phyloP scores from a whole-genome alignment of 805 yeast genomes.

The Candida coleopterorum region DNA sequence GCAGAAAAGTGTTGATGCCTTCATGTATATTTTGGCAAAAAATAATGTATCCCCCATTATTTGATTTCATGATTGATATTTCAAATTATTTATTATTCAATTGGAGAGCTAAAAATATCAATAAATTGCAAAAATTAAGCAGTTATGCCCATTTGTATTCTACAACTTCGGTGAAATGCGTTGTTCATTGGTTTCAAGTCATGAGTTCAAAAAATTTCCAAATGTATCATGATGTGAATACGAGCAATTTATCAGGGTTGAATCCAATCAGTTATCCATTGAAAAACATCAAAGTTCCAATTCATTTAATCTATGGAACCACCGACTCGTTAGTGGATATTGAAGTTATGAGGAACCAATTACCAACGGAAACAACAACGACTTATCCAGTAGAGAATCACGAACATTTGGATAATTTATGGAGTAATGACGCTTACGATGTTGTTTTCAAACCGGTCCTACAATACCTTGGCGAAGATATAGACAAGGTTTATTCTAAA shows the following conservation, averaged over 20 bases:
- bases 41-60: conserved; percentile 72
- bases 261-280: conserved; percentile 37
- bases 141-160: conserved; percentile 86
- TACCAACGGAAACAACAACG: conserved; percentile 51
- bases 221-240: conserved; percentile 68
- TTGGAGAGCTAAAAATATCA: conserved; percentile 75
- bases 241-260: conserved; percentile 17
- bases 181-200: conserved; percentile 96
- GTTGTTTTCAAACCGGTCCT: conserved; percentile 32
- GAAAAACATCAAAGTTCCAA: conserved; percentile 50
- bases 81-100: conserved; percentile 66
- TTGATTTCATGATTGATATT: conserved; percentile 64
- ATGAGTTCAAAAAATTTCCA: conserved; percentile 73
- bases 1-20: conserved; percentile 68
- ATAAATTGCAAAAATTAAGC: conserved; percentile 67
- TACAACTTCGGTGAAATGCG: conserved; percentile 84
- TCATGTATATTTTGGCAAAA: conserved; percentile 77
- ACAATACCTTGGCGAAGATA: conserved; percentile 14
- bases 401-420: conserved; percentile 86
- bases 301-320: conserved; percentile 74
- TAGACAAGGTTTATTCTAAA: conserved; percentile 5
- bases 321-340: conserved; percentile 85
- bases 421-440: conserved; percentile 66
- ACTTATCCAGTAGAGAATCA: conserved; percentile 59
- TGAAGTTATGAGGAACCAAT: conserved; percentile 60